Evolutionary conservation across 2,329 filamentous ascomycete genomes (phyloP), one percentile per base, ranked within the genome.

Genomic region (Venturia carpophila): DNA sequence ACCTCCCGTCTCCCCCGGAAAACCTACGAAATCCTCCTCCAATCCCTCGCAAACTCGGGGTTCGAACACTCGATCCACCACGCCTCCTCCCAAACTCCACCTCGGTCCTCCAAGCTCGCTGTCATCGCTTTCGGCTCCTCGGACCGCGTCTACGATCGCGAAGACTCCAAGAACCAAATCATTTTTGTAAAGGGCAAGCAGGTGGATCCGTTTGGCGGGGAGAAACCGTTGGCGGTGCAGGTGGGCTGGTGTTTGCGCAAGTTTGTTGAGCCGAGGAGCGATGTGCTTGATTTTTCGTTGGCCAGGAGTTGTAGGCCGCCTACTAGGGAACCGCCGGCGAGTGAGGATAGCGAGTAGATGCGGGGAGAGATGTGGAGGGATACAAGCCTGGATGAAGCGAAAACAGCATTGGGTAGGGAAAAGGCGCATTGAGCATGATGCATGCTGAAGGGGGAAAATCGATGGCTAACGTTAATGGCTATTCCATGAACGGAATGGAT

Each of bases 51-150:
- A 1, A 74, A 77, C 52, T 72, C 65, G 41, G 72, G 73, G 1
- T 76, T 76, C 65, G 74, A 75, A 62, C 71, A 69, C 11, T 56
- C 63, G 21, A 43, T 60, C 21, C 47, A 39, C 34, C 30, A 58
- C 63, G 52, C 49, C 30, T 56, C 63, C 11, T 41, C 60, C 11
- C 39, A n/a, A 21, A 58, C 49, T 1, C 63, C 63, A 21, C 63
- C 63, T 19, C 70, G 73, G 10, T 67, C 67, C n/a, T 75, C 75
- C 0, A 76, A 74, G 65, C 73, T 80, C 42, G 75, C 73, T n/a
- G 72, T 80, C 52, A 74, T 80, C 45, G 78, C 78, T 1, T 80
- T 79, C 67, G 79, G 78, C 19, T 74, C 75, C 13, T 78, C 77
- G 1, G 78, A 80, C 67, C 78, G 77, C 61, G 76, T 79, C 17